These are phyloP conservation scores for Mallotus repandus DNA, from an alignment of 441 rosid species.

Conservation along the genomic window DNA sequence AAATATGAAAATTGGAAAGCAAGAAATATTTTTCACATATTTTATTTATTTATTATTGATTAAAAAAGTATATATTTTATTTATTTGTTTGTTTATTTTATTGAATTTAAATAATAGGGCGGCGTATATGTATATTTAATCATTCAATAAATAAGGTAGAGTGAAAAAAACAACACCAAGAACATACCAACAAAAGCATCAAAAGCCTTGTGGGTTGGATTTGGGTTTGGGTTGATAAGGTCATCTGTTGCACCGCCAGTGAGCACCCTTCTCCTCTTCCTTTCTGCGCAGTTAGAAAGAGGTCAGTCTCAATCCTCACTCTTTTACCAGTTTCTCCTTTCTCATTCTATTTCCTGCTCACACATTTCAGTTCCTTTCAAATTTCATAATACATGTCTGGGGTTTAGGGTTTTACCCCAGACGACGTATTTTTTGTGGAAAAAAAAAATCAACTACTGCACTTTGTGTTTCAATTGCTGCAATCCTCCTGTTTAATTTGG, in stretches of 20 bases:
- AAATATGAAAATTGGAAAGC: too few species aligned
- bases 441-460: too few species aligned
- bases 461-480: too few species aligned
- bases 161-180: background rate
- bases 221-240: slow-evolving; percentile 25
- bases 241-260: background rate
- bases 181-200: background rate
- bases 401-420: slow-evolving; percentile 29
- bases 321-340: background rate
- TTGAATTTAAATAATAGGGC: background rate
- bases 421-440: background rate
- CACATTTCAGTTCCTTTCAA: slow-evolving; percentile 1
- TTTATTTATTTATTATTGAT: too few species aligned
- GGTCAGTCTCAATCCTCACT: background rate
- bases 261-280: background rate
- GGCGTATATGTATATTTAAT: background rate
- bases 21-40: too few species aligned
- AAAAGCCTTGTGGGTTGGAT: background rate
- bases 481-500: background rate
- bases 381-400: background rate
- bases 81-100: too few species aligned
- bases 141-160: too few species aligned
- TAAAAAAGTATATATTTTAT: too few species aligned
- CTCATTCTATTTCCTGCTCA: background rate
- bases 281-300: background rate